Base-by-base conservation (phyloP, 2,329 filamentous ascomycete species). In the Nemania sp. region DNA sequence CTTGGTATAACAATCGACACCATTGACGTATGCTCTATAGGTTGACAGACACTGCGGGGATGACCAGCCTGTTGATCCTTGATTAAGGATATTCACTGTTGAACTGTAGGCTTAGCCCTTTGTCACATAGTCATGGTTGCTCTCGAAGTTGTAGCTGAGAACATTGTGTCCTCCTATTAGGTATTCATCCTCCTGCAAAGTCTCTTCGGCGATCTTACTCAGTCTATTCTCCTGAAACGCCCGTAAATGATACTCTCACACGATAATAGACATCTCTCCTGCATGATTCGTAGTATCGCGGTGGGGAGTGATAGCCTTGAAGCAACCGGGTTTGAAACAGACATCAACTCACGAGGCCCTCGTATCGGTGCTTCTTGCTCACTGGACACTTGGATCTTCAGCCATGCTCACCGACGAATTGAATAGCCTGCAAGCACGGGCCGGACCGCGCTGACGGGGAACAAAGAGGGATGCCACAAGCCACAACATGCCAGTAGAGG, bases 401-500 rank as follows among this genome's bases (percentile, higher is more conserved):
- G 62, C 65, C 18, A 78, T 60, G 49, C 78, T 73, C 1, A 70
- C 69, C 0, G 73, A 70, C 0, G 78, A 71, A 25, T 76, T n/a
- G 85, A 72, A 78, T 80, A 47, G 76, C 72, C 56, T 83, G 79
- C 61, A 82, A 76, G 5, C 81, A 81, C 46, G 25, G 25, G 25
- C 7, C 76, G 77, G 61, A 77, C 82, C 13, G 83, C 80, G 61
- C 82, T 72, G 65, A 74, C 74, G 9, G 82, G 66, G 1, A 72
- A 51, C 25, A 67, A n/a, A n/a, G n/a, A n/a, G n/a, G 55, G 7
- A 68, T 67, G 67, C 71, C 0, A 71, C 64, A 0, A 83, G 65
- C 9, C 77, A 76, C 21, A 83, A 67, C 59, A 76, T 80, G 0
- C 72, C 81, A 1, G 81, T 81, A 0, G 78, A 77, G 11, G 77